Percentiles rank a stretch among this genome's conserved stretches.
Conservation (phyloP, 1,284 basidiomycete genomes). For the Chalciporus sp. region DNA sequence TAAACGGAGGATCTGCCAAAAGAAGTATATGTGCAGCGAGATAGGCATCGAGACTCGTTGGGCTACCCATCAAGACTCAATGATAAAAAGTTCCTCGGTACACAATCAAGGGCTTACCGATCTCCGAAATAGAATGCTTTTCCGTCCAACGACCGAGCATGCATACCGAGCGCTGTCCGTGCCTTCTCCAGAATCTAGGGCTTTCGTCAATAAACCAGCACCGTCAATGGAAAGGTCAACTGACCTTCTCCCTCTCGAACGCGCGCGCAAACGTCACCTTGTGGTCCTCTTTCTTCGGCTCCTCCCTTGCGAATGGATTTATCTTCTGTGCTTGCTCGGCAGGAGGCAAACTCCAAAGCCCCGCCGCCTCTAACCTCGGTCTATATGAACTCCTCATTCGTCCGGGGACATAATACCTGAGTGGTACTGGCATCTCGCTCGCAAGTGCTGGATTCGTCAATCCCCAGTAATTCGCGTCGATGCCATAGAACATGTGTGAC, state of each 20-base stretch:
- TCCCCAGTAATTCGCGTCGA: slow-evolving; percentile 60
- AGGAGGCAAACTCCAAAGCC: slow-evolving; percentile 58
- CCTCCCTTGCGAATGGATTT: slow-evolving; percentile 37
- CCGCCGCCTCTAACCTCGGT: slow-evolving; percentile 60
- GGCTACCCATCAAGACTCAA: slow-evolving; percentile 38
- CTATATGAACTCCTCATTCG: slow-evolving; percentile 60
- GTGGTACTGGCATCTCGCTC: slow-evolving; percentile 62
- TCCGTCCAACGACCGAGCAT: slow-evolving; percentile 53
- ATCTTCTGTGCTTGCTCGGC: slow-evolving; percentile 44
- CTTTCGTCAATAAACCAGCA: slow-evolving; percentile 9
- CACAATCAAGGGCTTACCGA: slow-evolving; percentile 32
- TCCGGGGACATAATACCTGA: slow-evolving; percentile 69
- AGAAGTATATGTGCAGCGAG: slow-evolving; percentile 70
- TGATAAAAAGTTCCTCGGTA: background rate
- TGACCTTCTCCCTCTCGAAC: slow-evolving; percentile 68
- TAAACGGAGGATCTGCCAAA: slow-evolving; percentile 57
- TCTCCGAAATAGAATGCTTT: slow-evolving; percentile 56
- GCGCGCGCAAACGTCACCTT: slow-evolving; percentile 47
- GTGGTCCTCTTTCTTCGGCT: slow-evolving; percentile 42
- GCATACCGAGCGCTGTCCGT: slow-evolving; percentile 55
- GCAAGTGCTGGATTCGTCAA: slow-evolving; percentile 57
- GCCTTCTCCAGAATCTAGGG: slow-evolving; percentile 63
- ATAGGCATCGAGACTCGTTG: slow-evolving; percentile 61
- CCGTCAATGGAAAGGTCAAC: background rate
- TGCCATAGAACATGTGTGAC: slow-evolving; percentile 63